A percentile compares a stretch with the other conserved stretches of the same genome.
phyloP scores from a whole-genome alignment of 805 yeast genomes.

The Candida nitratophila region DNA sequence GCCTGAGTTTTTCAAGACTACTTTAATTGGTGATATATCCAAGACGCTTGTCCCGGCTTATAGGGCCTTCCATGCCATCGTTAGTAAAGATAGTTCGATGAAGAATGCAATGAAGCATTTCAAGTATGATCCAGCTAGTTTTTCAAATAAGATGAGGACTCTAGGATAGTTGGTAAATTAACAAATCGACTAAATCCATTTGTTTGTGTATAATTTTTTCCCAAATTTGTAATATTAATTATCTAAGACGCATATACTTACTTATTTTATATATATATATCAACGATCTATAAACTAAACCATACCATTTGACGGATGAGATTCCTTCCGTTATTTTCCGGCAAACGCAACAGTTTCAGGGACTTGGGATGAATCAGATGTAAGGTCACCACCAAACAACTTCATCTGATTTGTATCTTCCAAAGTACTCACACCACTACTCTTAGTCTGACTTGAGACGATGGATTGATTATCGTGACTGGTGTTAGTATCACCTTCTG shows the following conservation, averaged over 20 bases:
- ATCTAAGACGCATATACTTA: no score
- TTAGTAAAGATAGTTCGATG: slow-evolving; percentile 28
- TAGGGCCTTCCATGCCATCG: slow-evolving; percentile 76
- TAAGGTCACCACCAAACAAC: neutral
- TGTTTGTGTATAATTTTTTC: no score
- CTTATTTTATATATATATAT: no score
- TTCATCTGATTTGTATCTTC: neutral
- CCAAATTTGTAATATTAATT: no score
- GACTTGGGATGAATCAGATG: neutral
- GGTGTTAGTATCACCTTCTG: neutral
- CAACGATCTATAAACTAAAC: no score
- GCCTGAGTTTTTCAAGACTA: slow-evolving; percentile 40
- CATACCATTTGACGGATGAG: neutral
- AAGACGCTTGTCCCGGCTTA: slow-evolving; percentile 73
- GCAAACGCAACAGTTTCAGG: neutral
- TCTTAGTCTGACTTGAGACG: slow-evolving; percentile 1
- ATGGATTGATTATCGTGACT: neutral
- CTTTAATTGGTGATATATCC: slow-evolving; percentile 64
- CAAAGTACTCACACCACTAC: slow-evolving; percentile 1
- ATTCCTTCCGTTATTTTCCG: neutral
- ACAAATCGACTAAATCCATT: no score
- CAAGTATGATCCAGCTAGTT: slow-evolving; percentile 48
- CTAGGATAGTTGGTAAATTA: no score
- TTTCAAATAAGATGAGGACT: slow-evolving; percentile 26
- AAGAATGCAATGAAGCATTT: slow-evolving; percentile 33